phyloP scores from a whole-genome alignment of 495 filamentous ascomycete genomes.

The Aspergillus mulundensis region DNA sequence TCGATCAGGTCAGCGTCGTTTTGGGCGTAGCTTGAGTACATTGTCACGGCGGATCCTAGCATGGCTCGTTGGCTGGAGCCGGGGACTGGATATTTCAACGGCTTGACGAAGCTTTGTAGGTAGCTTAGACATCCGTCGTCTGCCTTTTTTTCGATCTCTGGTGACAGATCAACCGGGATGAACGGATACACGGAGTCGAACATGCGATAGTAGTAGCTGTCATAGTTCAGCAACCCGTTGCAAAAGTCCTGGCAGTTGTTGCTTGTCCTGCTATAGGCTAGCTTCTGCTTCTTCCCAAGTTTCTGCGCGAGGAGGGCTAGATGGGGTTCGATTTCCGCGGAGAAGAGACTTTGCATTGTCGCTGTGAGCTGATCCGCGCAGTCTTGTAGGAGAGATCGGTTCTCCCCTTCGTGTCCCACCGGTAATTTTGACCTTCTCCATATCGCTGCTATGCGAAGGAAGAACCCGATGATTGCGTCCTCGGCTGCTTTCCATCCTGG shows the following conservation, averaged over 20 bases:
- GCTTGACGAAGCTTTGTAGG: slow-evolving; percentile 6
- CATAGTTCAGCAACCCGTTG: slow-evolving; percentile 4
- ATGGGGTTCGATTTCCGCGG: neutral
- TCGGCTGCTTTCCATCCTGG: neutral
- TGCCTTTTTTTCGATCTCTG: neutral
- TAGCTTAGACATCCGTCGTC: slow-evolving; percentile 4
- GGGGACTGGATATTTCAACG: slow-evolving; percentile 3
- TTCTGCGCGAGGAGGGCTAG: slow-evolving; percentile 1
- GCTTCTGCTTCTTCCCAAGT: slow-evolving; percentile 7
- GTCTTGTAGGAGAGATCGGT: neutral
- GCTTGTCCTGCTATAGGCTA: slow-evolving; percentile 7
- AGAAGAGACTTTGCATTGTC: neutral
- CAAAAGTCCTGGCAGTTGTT: slow-evolving; percentile 12
- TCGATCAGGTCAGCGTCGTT: slow-evolving; percentile 11
- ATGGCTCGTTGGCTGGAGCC: slow-evolving; percentile 3
- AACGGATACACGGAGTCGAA: slow-evolving; percentile 4
- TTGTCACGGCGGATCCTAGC: slow-evolving; percentile 8
- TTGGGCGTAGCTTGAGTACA: slow-evolving; percentile 9
- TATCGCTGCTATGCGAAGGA: neutral
- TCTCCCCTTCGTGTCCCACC: neutral
- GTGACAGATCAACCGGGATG: slow-evolving; percentile 3
- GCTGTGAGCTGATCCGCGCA: neutral
- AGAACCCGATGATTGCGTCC: neutral
- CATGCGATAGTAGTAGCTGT: neutral
- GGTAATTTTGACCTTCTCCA: neutral